Evolutionary conservation across 441 rosid species (phyloP).

Genomic region (Kokia cookei): DNA sequence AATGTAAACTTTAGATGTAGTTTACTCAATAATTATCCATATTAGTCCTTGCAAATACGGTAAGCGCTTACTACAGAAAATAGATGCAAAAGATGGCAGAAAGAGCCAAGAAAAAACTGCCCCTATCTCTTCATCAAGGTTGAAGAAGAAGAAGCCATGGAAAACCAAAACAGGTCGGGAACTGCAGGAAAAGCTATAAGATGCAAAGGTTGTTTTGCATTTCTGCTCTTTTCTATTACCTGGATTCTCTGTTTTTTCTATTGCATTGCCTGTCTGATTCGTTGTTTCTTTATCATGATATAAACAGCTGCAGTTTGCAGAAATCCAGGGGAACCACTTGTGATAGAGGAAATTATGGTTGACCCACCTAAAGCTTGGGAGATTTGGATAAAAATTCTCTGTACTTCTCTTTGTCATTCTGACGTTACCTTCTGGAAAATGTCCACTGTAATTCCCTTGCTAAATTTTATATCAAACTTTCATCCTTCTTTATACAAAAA

Average conservation of each 20-base stretch:
- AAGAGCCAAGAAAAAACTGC: background rate
- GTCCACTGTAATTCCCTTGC: slow-evolving; percentile 22
- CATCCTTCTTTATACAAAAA: background rate
- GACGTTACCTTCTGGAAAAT: slow-evolving; percentile 51
- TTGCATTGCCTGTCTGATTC: background rate
- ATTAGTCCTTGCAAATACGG: too few species aligned
- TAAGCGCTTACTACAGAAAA: background rate
- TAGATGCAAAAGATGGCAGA: background rate
- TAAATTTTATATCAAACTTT: background rate
- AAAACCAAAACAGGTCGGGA: background rate
- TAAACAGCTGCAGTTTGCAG: slow-evolving; percentile 54
- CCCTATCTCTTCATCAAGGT: background rate
- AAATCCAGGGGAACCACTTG: slow-evolving; percentile 44
- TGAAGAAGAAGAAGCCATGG: background rate
- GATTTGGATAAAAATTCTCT: slow-evolving; percentile 60
- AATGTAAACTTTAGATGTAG: too few species aligned
- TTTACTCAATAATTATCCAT: too few species aligned
- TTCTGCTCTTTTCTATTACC: background rate
- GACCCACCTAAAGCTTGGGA: slow-evolving; percentile 73
- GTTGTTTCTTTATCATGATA: background rate
- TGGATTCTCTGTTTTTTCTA: background rate
- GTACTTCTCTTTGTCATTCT: slow-evolving; percentile 62
- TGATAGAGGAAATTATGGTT: slow-evolving; percentile 61
- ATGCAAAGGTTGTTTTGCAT: slow-evolving; percentile 29
- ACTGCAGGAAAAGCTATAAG: slow-evolving; percentile 28